Base-by-base conservation (phyloP, 192 early-diverging fungal genomes). In the Endogone sp. region DNA sequence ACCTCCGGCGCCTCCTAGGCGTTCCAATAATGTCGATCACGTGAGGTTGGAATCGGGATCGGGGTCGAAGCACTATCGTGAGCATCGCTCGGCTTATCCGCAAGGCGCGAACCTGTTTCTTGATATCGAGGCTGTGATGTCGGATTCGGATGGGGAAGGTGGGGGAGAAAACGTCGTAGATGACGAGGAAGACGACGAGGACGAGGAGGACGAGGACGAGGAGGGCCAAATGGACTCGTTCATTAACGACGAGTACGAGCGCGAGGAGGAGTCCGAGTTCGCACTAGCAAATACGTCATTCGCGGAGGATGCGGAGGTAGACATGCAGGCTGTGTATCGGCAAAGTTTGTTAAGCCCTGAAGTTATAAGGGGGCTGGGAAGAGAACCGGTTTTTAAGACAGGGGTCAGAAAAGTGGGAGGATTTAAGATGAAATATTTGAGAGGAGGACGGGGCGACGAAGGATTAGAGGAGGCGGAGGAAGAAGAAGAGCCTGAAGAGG, bases 51-150 rank as follows among this genome's bases (percentile, higher is more conserved):
- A 23, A 8, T 13, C 21, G 16, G 2, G 28, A 24, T 61, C 25
- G 44, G 29, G 22, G 26, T 21, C 24, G n/a, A 23, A 16, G 29
- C 25, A n/a, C n/a, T n/a, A n/a, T n/a, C n/a, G n/a, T n/a, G n/a
- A n/a, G n/a, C n/a, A n/a, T n/a, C n/a, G n/a, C n/a, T n/a, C n/a
- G n/a, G n/a, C n/a, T n/a, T n/a, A n/a, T n/a, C n/a, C n/a, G n/a
- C 60, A 28, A 23, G 13, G 16, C 10, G 20, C 23, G n/a, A 29
- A 69, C 11, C 73, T 64, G 10, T 85, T 77, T 65, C 22, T 84
- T 29, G 79, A 85, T 29, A 29, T 67, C 11, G 82, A 85, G 63
- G 83, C 77, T 11, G 65, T 57, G 56, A 30, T 78, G 27, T 70
- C 68, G 23, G 76, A 72, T 16, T 59, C 56, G 0, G 79, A 79